These are phyloP conservation scores for Trichoderma brevicompactum DNA, from an alignment of 2,329 filamentous ascomycete genomes.

Conservation along the genomic window DNA sequence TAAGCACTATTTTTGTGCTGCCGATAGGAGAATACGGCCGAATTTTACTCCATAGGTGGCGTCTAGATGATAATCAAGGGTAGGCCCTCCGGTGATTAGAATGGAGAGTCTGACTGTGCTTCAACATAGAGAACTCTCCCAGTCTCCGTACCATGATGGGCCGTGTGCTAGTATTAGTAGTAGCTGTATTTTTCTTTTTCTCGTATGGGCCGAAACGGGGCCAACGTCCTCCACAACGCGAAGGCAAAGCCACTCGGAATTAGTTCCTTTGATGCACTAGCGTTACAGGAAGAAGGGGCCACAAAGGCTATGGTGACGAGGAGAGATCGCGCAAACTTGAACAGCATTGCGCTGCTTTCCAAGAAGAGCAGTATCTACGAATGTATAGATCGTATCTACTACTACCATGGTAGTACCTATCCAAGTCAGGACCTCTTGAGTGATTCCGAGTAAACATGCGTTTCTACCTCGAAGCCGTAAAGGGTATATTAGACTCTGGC, in stretches of 20 bases:
- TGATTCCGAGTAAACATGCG: too few species aligned
- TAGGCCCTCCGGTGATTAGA: neutral
- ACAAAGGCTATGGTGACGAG: neutral
- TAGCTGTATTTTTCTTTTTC: neutral
- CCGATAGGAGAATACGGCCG: neutral
- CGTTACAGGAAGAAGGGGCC: neutral
- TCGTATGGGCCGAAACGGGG: neutral
- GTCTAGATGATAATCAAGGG: constrained; percentile 1
- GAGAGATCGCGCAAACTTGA: neutral
- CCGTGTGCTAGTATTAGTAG: neutral
- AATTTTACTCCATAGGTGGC: constrained; percentile 14
- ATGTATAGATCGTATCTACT: too few species aligned
- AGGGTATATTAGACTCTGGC: too few species aligned
- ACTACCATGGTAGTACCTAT: too few species aligned
- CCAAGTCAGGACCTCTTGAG: too few species aligned
- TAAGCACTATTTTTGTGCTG: neutral
- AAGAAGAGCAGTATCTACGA: too few species aligned
- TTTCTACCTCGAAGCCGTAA: too few species aligned
- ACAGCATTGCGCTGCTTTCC: too few species aligned
- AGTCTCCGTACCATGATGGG: neutral
- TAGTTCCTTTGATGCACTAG: neutral
- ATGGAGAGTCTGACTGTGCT: constrained; percentile 19
- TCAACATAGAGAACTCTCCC: neutral
- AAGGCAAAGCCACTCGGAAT: neutral
- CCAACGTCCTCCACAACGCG: neutral